These are phyloP conservation scores for Cladosporium sp. DNA, from an alignment of 2,329 filamentous ascomycete species.

Conservation along the genomic window DNA sequence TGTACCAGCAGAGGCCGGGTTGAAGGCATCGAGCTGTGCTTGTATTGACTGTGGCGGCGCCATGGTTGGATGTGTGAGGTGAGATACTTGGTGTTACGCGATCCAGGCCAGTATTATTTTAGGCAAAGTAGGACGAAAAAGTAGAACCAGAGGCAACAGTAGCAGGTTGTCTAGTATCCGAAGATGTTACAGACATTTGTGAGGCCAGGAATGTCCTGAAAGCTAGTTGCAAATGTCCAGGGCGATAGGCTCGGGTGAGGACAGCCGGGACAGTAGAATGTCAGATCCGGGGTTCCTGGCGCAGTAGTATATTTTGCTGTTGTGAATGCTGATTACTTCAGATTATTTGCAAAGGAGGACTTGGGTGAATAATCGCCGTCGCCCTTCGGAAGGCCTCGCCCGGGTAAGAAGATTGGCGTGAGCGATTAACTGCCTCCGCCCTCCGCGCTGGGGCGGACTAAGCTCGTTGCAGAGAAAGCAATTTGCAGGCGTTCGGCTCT, in stretches of 20 bases:
- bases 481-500: background rate
- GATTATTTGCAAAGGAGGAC: background rate
- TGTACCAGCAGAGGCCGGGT: slow-evolving; percentile 27
- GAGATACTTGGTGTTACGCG: background rate
- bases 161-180: background rate
- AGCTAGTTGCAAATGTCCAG: background rate
- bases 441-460: background rate
- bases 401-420: slow-evolving; percentile 1
- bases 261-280: background rate
- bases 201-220: background rate
- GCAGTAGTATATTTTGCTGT: background rate
- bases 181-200: background rate
- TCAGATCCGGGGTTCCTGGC: background rate
- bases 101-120: background rate
- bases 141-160: background rate
- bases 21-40: slow-evolving; percentile 27
- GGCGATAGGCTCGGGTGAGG: background rate
- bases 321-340: background rate
- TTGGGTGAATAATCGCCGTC: slow-evolving; percentile 6
- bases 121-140: background rate
- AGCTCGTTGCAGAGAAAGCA: background rate
- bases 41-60: slow-evolving; percentile 11
- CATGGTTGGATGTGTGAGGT: slow-evolving; percentile 1
- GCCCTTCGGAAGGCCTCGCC: background rate
- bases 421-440: background rate